A percentile compares a stretch with the other conserved stretches of the same genome.
Evolutionary conservation across 2,329 filamentous ascomycete species (phyloP).

Genomic region (Stemphylium vesicarium): DNA sequence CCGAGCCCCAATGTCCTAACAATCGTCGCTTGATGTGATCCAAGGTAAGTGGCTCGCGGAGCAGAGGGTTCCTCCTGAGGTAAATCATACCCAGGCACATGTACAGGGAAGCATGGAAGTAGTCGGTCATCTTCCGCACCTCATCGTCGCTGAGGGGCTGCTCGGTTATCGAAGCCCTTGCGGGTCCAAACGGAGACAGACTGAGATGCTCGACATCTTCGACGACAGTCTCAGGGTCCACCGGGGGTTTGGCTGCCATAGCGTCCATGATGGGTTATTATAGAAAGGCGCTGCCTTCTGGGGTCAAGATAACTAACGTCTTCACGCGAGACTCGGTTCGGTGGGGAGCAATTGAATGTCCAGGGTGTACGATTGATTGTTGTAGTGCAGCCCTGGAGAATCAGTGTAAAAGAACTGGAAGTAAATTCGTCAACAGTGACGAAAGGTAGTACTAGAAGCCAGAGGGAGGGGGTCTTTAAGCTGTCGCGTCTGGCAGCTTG

Average conservation of each 20-base stretch:
- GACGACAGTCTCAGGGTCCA: conserved; percentile 31
- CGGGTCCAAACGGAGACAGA: conserved; percentile 67
- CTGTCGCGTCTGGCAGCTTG: conserved; percentile 11
- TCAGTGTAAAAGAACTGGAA: not conserved
- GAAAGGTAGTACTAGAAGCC: not conserved
- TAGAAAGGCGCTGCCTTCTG: conserved; percentile 6
- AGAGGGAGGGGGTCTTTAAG: conserved; percentile 11
- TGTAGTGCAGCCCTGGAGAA: not conserved
- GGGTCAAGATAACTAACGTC: conserved; percentile 7
- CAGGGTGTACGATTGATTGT: not conserved
- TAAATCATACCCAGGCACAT: conserved; percentile 83
- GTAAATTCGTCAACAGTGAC: not conserved
- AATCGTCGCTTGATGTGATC: conserved; percentile 77
- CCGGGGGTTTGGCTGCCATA: conserved; percentile 29
- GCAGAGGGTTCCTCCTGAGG: conserved; percentile 73
- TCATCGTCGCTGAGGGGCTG: conserved; percentile 70
- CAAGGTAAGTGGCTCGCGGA: conserved; percentile 70
- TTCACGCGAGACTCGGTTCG: conserved; percentile 4
- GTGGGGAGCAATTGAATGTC: not conserved
- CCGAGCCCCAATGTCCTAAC: conserved; percentile 79
- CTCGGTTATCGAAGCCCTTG: conserved; percentile 68
- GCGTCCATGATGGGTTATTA: conserved; percentile 29
- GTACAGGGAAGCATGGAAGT: conserved; percentile 77
- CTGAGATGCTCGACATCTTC: conserved; percentile 41
- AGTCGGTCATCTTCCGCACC: conserved; percentile 71